Base-by-base conservation (phyloP, 1,139 yeast species). In the Blastobotrys malaysiensis region DNA sequence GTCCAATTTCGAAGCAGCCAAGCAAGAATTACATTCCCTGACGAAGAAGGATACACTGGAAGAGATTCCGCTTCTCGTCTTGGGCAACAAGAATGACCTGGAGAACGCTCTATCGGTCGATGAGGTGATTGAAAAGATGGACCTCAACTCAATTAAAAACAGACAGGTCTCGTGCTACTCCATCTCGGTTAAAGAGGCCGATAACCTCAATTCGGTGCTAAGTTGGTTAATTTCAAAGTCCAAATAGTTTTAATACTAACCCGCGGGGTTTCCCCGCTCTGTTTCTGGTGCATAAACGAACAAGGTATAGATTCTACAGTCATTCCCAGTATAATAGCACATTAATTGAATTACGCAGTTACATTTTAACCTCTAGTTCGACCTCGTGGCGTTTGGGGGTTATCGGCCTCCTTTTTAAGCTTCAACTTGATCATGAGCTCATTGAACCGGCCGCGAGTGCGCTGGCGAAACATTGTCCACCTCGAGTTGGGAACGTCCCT, bases 1-100 rank as follows among this genome's bases (percentile, higher is more conserved):
- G 9, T 54, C 64, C 43, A 63, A 66, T 14, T 47, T 69, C 14
- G 66, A 62, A 14, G 59, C 65, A 39, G 73, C 73, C 20, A 65
- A 65, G 50, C 57, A 57, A 44, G 74, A 72, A 53, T 60, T 72
- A 49, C 72, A 69, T 50, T 61, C 64, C 11, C 63, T 72, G 22
- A 58, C 69, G 39, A 56, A 64, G 11, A 63, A 63, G 49, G 72
- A 67, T 14, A 61, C 73, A n/a, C 59, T 72, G 45, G 61, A 61
- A 43, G 70, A 65, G 13, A 72, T 72, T 45, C 75, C 75, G 7
- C 60, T 72, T 47, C 64, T 72, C 45, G 72, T 72, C 13, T 61
- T 72, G 50, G 75, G 71, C 19, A 72, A 72, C 58, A 72, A 72
- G 59, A 72, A 72, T 50, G 75, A 72, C 57, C 57, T 72, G 49